These are phyloP conservation scores for Fusarium euwallaceae DNA, from an alignment of 2,329 filamentous ascomycete genomes.

Conservation along the genomic window DNA sequence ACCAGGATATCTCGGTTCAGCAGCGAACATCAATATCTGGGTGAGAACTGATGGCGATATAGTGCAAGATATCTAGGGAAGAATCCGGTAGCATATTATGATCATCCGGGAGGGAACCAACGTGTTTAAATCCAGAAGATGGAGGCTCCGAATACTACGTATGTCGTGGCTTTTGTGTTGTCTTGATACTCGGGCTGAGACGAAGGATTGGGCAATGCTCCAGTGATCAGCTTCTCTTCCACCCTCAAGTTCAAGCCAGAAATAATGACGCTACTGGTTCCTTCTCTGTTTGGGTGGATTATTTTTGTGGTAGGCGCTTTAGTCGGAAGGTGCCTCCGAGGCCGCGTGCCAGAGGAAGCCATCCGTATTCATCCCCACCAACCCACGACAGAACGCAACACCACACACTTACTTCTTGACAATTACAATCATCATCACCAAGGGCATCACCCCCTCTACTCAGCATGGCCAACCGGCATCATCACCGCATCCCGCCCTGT, in stretches of 20 bases:
- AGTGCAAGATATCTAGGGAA: neutral
- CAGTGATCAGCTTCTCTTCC: neutral
- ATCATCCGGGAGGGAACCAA: neutral
- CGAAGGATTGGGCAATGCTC: constrained; percentile 9
- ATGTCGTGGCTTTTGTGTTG: constrained; percentile 14
- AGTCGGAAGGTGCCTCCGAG: neutral
- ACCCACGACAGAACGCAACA: neutral
- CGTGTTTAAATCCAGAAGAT: constrained; percentile 1
- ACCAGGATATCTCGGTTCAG: neutral
- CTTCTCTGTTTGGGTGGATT: neutral
- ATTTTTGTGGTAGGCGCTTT: constrained; percentile 9
- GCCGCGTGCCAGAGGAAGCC: neutral
- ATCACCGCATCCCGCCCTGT: neutral
- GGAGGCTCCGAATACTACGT: neutral
- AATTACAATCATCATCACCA: constrained; percentile 15
- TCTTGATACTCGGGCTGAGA: constrained; percentile 11
- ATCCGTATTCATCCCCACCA: neutral
- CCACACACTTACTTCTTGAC: constrained; percentile 12
- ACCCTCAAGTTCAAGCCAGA: neutral
- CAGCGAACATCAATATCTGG: neutral
- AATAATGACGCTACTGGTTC: neutral
- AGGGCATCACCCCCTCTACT: constrained; percentile 6
- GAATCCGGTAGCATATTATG: neutral
- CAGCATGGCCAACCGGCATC: constrained; percentile 12
- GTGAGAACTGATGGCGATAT: neutral